These are phyloP conservation scores for Colletotrichum siamense DNA, from an alignment of 2,329 filamentous ascomycete genomes.

Conservation along the genomic window DNA sequence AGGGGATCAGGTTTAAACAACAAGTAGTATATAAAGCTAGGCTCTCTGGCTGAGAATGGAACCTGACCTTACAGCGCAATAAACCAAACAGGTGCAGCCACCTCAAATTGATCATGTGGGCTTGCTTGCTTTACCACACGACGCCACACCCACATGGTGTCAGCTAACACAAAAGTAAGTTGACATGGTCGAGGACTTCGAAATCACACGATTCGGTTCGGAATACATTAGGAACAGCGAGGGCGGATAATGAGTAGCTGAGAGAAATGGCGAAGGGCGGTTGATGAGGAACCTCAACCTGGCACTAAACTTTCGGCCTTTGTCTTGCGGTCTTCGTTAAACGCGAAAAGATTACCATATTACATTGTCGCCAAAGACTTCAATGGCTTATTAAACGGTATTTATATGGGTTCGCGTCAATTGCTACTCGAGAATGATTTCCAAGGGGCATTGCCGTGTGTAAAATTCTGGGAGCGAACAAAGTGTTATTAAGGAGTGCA, in stretches of 20 bases:
- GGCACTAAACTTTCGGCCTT: no score
- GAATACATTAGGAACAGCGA: background rate
- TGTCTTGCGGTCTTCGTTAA: no score
- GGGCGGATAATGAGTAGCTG: rapidly evolving
- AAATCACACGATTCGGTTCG: rapidly evolving
- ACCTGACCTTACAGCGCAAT: background rate
- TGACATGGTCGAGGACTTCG: rapidly evolving
- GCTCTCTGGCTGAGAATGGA: background rate
- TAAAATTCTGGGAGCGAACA: no score
- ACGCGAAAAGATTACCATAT: no score
- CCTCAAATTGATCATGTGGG: background rate
- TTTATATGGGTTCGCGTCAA: background rate
- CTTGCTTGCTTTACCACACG: background rate
- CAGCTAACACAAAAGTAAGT: rapidly evolving
- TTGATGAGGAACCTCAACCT: background rate
- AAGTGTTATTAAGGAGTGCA: no score
- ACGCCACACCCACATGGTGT: background rate
- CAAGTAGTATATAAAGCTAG: background rate
- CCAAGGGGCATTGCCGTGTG: no score
- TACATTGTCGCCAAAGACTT: no score
- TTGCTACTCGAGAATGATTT: background rate
- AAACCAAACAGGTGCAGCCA: rapidly evolving
- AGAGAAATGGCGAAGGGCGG: background rate
- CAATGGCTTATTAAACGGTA: background rate
- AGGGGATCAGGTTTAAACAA: no score